A percentile compares a stretch with the other conserved stretches of the same genome.
Evolutionary conservation across 176 grass and related monocot species (phyloP).

Genomic region (Aegilops umbellulata): DNA sequence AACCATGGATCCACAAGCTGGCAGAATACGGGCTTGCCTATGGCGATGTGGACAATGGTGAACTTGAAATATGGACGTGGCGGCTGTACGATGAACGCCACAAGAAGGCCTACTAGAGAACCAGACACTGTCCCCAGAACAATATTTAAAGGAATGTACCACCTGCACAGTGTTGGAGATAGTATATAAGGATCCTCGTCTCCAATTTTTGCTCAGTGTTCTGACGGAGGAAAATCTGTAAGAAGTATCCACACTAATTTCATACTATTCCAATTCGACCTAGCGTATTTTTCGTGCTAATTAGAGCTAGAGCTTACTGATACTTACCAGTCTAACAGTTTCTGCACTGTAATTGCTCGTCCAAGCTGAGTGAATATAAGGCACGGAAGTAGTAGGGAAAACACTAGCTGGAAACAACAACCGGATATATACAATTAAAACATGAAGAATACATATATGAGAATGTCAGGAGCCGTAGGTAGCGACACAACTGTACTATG

Average conservation of each 20-base stretch:
- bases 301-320: not conserved
- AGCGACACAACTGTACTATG: not conserved
- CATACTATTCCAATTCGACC: not conserved
- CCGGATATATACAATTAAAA: not conserved
- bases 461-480: not conserved
- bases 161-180: slow-evolving; percentile 27
- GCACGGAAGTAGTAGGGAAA: slow-evolving; percentile 63
- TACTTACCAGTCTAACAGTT: slow-evolving; percentile 57
- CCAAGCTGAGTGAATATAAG: slow-evolving; percentile 75
- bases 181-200: too few species aligned
- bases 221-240: not conserved
- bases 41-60: slow-evolving; percentile 67
- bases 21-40: slow-evolving; percentile 36
- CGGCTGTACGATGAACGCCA: slow-evolving; percentile 52
- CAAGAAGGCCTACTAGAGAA: slow-evolving; percentile 58
- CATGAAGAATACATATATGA: not conserved
- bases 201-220: too few species aligned
- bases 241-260: not conserved
- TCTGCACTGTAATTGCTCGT: slow-evolving; percentile 60
- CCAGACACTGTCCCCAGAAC: slow-evolving; percentile 44
- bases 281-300: not conserved
- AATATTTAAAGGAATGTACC: slow-evolving; percentile 68
- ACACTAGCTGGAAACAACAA: slow-evolving; percentile 52
- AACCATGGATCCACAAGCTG: not conserved
- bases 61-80: slow-evolving; percentile 73